phyloP scores from a whole-genome alignment of 2,329 filamentous ascomycete species.

The Penicillium sp. region DNA sequence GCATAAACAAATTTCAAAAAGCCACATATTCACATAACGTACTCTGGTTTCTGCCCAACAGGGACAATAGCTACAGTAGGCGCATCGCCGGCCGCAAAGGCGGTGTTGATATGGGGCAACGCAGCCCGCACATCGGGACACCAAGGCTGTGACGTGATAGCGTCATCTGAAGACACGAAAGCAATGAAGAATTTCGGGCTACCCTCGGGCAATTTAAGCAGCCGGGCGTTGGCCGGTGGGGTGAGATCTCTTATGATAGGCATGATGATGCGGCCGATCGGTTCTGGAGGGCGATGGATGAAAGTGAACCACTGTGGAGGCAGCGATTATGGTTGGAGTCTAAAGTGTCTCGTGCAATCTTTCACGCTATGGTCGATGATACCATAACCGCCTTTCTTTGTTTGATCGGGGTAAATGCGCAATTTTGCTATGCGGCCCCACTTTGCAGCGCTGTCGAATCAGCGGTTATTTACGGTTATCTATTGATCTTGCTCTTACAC shows the following conservation, averaged over 20 bases:
- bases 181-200: slow-evolving; percentile 33
- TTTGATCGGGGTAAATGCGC: not conserved
- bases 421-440: not conserved
- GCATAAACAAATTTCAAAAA: not conserved
- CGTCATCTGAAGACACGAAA: slow-evolving; percentile 40
- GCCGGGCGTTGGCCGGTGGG: slow-evolving; percentile 17
- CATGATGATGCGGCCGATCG: slow-evolving; percentile 19
- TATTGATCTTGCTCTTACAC: not conserved
- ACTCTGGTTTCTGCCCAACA: slow-evolving; percentile 39
- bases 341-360: not conserved
- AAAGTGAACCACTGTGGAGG: not conserved
- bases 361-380: not conserved
- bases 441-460: not conserved
- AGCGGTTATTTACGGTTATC: not conserved
- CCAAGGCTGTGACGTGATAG: slow-evolving; percentile 39
- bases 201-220: slow-evolving; percentile 29
- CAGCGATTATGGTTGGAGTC: too few relatives aligned
- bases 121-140: slow-evolving; percentile 43
- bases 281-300: not conserved
- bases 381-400: too few relatives aligned
- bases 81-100: slow-evolving; percentile 28
- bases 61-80: slow-evolving; percentile 32
- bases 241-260: slow-evolving; percentile 26
- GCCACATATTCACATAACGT: slow-evolving; percentile 13
- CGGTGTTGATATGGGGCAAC: slow-evolving; percentile 31